Conservation (phyloP, 2,329 filamentous ascomycete genomes). For the Apiospora koreana region DNA sequence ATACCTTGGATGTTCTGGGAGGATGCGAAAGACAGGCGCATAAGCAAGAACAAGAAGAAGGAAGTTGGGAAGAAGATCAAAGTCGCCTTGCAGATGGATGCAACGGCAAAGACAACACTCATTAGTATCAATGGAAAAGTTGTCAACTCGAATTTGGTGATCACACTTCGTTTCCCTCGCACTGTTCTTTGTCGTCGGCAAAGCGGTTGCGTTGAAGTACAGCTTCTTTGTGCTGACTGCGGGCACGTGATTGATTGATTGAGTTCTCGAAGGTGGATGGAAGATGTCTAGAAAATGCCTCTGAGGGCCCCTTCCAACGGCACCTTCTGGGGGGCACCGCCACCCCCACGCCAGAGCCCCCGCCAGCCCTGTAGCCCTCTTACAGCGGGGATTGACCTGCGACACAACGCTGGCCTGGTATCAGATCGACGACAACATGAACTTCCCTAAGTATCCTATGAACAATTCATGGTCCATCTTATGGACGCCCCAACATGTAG, state of each 20-base stretch:
- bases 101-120: background rate
- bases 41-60: background rate
- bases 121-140: constrained; percentile 3
- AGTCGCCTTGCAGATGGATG: background rate
- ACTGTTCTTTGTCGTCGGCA: background rate
- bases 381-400: background rate
- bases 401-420: background rate
- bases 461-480: background rate
- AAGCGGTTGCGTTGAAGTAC: background rate
- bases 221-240: background rate
- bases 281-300: background rate
- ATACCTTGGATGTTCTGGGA: background rate
- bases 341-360: background rate
- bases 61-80: background rate
- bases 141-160: background rate
- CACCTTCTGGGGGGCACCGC: background rate
- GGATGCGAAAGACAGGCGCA: background rate
- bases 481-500: background rate
- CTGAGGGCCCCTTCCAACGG: background rate
- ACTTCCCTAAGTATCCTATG: background rate
- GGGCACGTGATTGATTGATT: background rate
- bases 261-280: background rate
- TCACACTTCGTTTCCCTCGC: background rate
- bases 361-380: background rate
- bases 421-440: background rate